These are phyloP conservation scores for Candida pseudoglaebosa DNA, from an alignment of 805 yeast genomes.

Conservation along the genomic window DNA sequence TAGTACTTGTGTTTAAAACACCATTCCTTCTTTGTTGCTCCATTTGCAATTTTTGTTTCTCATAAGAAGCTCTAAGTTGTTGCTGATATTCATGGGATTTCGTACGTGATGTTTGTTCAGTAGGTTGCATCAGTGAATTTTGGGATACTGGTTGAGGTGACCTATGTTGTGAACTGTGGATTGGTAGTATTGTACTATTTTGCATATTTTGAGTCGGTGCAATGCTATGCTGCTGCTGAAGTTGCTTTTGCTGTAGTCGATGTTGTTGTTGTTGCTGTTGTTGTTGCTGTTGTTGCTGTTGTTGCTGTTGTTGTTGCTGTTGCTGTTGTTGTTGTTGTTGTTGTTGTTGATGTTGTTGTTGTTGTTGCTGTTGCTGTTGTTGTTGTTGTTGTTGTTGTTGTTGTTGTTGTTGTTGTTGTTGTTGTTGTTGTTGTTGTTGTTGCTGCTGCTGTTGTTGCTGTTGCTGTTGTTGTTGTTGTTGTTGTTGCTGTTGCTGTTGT, in stretches of 20 bases:
- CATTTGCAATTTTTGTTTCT: slow-evolving; percentile 18
- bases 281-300: slow-evolving; percentile 8
- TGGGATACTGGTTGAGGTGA: not conserved
- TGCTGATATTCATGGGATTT: slow-evolving; percentile 16
- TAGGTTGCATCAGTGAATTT: not conserved
- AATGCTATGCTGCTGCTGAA: slow-evolving; percentile 3
- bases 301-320: too few species aligned
- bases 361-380: slow-evolving; percentile 8
- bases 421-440: slow-evolving; percentile 11
- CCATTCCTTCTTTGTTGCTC: slow-evolving; percentile 4
- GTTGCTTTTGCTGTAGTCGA: slow-evolving; percentile 7
- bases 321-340: too few species aligned
- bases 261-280: slow-evolving; percentile 6
- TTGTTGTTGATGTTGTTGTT: too few species aligned
- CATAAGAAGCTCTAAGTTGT: slow-evolving; percentile 21
- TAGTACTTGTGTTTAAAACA: not conserved
- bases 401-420: slow-evolving; percentile 8
- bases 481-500: slow-evolving; percentile 3
- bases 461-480: slow-evolving; percentile 2
- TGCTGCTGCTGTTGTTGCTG: slow-evolving; percentile 9
- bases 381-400: slow-evolving; percentile 10
- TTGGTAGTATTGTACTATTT: slow-evolving; percentile 6
- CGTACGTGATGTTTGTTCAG: slow-evolving; percentile 7
- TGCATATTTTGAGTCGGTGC: slow-evolving; percentile 8
- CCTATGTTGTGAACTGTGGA: slow-evolving; percentile 6